Evolutionary conservation across 441 rosid species (phyloP).

Genomic region (Mallotus repandus): DNA sequence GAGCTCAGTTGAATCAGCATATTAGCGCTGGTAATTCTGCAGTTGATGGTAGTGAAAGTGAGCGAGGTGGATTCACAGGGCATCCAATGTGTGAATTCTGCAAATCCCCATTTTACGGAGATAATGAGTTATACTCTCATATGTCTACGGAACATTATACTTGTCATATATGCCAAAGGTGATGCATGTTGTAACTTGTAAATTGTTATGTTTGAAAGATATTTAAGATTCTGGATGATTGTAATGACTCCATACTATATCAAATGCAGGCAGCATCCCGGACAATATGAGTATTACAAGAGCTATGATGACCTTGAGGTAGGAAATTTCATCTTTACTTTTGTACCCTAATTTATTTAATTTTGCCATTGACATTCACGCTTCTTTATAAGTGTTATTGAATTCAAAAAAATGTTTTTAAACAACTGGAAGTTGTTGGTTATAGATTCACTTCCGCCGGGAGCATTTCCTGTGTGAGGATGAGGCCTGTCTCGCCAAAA

Average conservation of each 20-base stretch:
- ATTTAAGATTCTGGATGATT: background rate
- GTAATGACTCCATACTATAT: slow-evolving; percentile 11
- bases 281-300: slow-evolving; percentile 82
- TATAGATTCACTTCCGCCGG: slow-evolving; percentile 81
- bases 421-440: slow-evolving; percentile 19
- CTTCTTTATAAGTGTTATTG: slow-evolving; percentile 5
- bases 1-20: slow-evolving; percentile 81
- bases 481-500: slow-evolving; percentile 84
- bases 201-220: background rate
- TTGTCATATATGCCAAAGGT: slow-evolving; percentile 95
- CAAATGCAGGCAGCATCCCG: slow-evolving; percentile 81
- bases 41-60: slow-evolving; percentile 95
- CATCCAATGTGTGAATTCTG: slow-evolving; percentile 98
- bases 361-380: background rate
- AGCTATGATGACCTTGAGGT: slow-evolving; percentile 94
- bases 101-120: slow-evolving; percentile 80
- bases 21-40: slow-evolving; percentile 80
- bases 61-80: slow-evolving; percentile 90
- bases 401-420: slow-evolving; percentile 5
- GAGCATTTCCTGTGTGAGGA: slow-evolving; percentile 95
- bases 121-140: slow-evolving; percentile 82
- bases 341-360: background rate
- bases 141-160: slow-evolving; percentile 93
- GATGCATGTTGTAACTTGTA: background rate
- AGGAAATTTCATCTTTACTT: slow-evolving; percentile 20